phyloP scores from a whole-genome alignment of 305 asterid genomes.

The Fraxinus dipetala region DNA sequence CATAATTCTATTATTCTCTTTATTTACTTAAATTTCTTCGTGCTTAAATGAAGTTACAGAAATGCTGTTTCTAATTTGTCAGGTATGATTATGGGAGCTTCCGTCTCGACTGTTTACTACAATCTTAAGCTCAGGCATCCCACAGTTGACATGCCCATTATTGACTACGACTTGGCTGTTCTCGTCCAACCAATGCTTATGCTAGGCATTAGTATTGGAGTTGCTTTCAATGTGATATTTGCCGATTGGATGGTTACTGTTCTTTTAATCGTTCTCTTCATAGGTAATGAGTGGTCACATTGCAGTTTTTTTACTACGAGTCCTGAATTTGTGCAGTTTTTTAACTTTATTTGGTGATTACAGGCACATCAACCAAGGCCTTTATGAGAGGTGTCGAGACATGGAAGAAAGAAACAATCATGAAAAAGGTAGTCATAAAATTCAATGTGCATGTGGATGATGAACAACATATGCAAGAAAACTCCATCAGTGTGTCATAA shows the following conservation, averaged over 20 bases:
- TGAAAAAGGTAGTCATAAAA: conserved; percentile 38
- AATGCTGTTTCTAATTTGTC: conserved; percentile 25
- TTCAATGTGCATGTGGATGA: neutral
- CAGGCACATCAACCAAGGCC: conserved; percentile 60
- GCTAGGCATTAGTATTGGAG: conserved; percentile 96
- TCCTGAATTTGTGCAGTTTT: neutral
- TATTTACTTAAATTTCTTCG: neutral
- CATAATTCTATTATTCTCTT: neutral
- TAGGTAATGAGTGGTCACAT: conserved; percentile 44
- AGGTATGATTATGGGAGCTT: conserved; percentile 99
- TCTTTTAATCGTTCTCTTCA: conserved; percentile 75
- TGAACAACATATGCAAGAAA: neutral
- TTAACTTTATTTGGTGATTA: conserved; percentile 21
- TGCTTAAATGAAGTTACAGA: neutral
- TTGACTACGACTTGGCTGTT: conserved; percentile 92
- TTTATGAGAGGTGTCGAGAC: conserved; percentile 57
- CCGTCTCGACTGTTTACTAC: conserved; percentile 86
- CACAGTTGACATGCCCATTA: conserved; percentile 82
- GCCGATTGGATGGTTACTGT: conserved; percentile 98
- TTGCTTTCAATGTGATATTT: conserved; percentile 81
- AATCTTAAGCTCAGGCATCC: conserved; percentile 92
- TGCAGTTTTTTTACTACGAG: neutral
- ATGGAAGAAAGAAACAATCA: conserved; percentile 57
- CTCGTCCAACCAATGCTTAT: conserved; percentile 98
- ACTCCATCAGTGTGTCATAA: neutral